Percentiles rank a stretch among this genome's conserved stretches.
These are phyloP conservation scores for Globisporangium paroecandrum DNA, from an alignment of 352 stramenopile genomes.

Conservation along the genomic window DNA sequence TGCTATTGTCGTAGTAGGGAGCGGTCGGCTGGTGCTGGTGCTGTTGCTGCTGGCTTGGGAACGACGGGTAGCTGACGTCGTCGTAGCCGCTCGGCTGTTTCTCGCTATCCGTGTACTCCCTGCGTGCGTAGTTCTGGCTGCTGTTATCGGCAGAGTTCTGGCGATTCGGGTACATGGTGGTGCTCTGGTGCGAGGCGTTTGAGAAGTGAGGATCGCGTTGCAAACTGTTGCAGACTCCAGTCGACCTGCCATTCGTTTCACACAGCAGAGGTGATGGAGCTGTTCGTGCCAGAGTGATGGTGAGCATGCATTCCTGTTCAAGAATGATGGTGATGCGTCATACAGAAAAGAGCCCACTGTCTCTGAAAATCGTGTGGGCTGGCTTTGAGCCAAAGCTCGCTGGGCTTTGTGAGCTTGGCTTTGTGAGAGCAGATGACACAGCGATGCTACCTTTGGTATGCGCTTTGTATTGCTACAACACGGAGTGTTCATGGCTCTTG, in stretches of 20 bases:
- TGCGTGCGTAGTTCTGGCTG: not conserved
- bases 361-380: not conserved
- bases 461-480: not conserved
- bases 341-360: not conserved
- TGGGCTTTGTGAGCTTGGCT: not conserved
- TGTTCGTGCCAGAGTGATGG: not conserved
- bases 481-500: not conserved
- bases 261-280: not conserved
- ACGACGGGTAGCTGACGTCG: conserved; percentile 12
- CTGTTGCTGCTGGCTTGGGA: conserved; percentile 1
- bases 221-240: not conserved
- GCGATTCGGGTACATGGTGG: not conserved
- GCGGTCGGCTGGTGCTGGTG: conserved; percentile 1
- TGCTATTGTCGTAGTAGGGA: not conserved
- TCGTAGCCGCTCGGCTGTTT: conserved; percentile 13
- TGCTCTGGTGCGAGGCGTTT: not conserved
- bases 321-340: conserved; percentile 6
- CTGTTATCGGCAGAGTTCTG: not conserved
- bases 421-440: too few relatives aligned
- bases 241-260: not conserved
- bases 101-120: conserved; percentile 1
- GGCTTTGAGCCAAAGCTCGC: not conserved
- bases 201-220: not conserved
- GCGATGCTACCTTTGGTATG: not conserved
- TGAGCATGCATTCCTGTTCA: not conserved